These are phyloP conservation scores for Rehmannia glutinosa DNA, from an alignment of 257 asterid genomes.

Conservation along the genomic window DNA sequence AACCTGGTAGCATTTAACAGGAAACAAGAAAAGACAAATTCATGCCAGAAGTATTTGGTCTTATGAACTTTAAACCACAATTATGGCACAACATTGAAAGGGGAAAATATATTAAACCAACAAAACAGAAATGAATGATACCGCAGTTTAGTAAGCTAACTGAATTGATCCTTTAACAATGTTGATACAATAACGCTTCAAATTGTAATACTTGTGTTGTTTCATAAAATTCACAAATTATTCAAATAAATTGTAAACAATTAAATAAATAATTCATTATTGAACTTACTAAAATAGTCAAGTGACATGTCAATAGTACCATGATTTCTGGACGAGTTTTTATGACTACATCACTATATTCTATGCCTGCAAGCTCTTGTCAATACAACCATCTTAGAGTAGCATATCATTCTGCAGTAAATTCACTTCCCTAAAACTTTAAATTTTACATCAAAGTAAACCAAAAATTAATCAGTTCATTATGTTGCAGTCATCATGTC, in stretches of 20 bases:
- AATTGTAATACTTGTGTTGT: no score
- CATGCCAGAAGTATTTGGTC: not conserved
- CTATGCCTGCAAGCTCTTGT: not conserved
- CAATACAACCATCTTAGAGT: not conserved
- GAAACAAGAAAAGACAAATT: conserved; percentile 13
- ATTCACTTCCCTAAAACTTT: not conserved
- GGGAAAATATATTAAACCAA: not conserved
- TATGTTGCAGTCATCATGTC: no score
- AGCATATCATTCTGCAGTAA: not conserved
- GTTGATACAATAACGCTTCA: not conserved
- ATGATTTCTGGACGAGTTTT: not conserved
- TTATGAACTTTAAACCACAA: not conserved
- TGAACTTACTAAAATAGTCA: not conserved
- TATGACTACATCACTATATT: not conserved
- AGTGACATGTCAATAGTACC: not conserved
- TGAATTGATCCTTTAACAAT: not conserved
- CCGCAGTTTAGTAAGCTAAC: not conserved
- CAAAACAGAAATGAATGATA: no score
- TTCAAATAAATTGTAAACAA: no score
- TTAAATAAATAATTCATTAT: not conserved
- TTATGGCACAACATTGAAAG: not conserved
- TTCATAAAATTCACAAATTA: no score
- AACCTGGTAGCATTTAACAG: conserved; percentile 53
- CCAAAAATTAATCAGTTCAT: no score
- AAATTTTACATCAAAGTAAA: no score